Evolutionary conservation across 2,329 filamentous ascomycete species (phyloP).

Genomic region (Mycosphaerella arachidis): DNA sequence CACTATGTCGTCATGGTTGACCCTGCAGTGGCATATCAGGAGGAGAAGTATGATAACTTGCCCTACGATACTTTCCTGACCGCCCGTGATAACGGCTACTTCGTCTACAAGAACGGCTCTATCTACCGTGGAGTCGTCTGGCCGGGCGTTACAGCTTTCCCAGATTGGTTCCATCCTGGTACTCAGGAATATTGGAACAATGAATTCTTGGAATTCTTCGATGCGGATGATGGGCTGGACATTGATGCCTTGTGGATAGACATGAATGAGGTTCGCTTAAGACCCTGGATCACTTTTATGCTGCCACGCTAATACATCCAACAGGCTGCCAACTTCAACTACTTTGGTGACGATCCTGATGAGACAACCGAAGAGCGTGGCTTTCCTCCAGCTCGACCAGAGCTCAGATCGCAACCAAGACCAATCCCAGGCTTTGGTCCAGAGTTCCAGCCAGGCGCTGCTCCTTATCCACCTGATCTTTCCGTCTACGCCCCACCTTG

Average conservation of each 20-base stretch:
- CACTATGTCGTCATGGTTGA: constrained; percentile 65
- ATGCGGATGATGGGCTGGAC: constrained; percentile 59
- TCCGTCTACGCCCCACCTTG: constrained; percentile 24
- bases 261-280: constrained; percentile 48
- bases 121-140: constrained; percentile 65
- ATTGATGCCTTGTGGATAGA: constrained; percentile 71
- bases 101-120: constrained; percentile 42
- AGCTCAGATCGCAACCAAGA: constrained; percentile 57
- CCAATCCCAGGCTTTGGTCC: constrained; percentile 64
- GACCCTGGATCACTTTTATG: too few species aligned
- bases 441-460: constrained; percentile 56
- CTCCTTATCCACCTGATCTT: constrained; percentile 24
- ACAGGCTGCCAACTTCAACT: constrained; percentile 43
- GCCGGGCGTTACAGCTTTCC: constrained; percentile 53
- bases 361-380: constrained; percentile 37
- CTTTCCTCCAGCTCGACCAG: constrained; percentile 58
- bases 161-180: constrained; percentile 67
- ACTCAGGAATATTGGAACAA: constrained; percentile 63
- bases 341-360: constrained; percentile 35
- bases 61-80: constrained; percentile 53
- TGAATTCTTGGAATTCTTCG: constrained; percentile 63
- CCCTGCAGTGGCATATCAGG: constrained; percentile 49
- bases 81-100: constrained; percentile 28
- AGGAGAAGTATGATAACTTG: constrained; percentile 26
- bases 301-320: too few species aligned